Conservation (phyloP, 345 rosid species). For the Brassica carinata region DNA sequence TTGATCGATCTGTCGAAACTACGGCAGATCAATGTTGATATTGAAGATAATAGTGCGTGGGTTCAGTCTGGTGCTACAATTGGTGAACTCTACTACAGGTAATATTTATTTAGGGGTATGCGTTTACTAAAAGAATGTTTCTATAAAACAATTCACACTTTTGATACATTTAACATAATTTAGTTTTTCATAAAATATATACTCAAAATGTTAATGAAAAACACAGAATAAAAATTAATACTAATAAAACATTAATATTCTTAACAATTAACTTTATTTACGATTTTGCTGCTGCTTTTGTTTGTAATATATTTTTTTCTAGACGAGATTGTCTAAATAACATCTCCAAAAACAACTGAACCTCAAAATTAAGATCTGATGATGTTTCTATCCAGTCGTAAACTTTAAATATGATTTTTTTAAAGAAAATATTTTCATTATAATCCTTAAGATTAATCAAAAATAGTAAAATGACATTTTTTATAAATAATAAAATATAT, state of each 20-base stretch:
- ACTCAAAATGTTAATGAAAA: background rate
- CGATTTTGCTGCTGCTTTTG: background rate
- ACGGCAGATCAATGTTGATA: slow-evolving; percentile 47
- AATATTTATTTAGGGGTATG: background rate
- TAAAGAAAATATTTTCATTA: no score
- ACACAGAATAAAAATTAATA: background rate
- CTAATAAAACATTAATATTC: background rate
- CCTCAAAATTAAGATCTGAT: background rate
- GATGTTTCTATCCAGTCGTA: background rate
- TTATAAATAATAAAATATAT: no score
- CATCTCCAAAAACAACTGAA: background rate
- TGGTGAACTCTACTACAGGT: slow-evolving; percentile 52
- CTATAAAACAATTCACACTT: background rate
- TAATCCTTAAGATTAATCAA: background rate
- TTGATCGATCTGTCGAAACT: slow-evolving; percentile 53
- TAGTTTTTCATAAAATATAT: no score
- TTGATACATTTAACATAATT: background rate
- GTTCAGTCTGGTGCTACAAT: slow-evolving; percentile 64
- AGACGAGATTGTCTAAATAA: background rate
- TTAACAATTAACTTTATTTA: no score
- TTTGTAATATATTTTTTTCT: background rate
- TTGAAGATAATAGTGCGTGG: slow-evolving; percentile 54
- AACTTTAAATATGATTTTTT: background rate
- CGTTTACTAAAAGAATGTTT: background rate
- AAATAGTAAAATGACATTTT: no score